Evolutionary conservation across 2,329 filamentous ascomycete species (phyloP).

Genomic region (Gnomoniopsis smithogilvyi): DNA sequence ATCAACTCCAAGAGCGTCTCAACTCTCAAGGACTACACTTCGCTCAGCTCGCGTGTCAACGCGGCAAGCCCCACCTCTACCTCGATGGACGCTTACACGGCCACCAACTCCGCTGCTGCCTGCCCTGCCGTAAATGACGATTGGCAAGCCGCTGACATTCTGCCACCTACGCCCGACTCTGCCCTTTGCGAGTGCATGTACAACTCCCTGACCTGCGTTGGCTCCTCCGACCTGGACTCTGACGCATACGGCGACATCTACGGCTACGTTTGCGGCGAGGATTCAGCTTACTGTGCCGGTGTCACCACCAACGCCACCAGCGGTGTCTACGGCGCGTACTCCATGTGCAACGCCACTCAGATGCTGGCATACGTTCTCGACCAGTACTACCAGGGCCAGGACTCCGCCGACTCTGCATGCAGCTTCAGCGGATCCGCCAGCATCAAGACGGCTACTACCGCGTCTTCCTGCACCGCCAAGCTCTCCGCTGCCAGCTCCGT

Average conservation of each 20-base stretch:
- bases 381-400: slow-evolving; percentile 63
- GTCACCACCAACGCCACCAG: slow-evolving; percentile 65
- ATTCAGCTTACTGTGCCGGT: slow-evolving; percentile 57
- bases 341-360: slow-evolving; percentile 69
- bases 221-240: slow-evolving; percentile 53
- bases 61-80: slow-evolving; percentile 65
- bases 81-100: slow-evolving; percentile 64
- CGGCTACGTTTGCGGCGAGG: slow-evolving; percentile 64
- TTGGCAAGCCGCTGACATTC: slow-evolving; percentile 69
- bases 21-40: slow-evolving; percentile 71
- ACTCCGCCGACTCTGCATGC: slow-evolving; percentile 57
- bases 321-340: slow-evolving; percentile 73
- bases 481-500: slow-evolving; percentile 61
- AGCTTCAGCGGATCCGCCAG: slow-evolving; percentile 66
- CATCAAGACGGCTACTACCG: slow-evolving; percentile 34
- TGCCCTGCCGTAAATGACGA: slow-evolving; percentile 65
- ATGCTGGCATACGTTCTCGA: slow-evolving; percentile 74
- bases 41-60: slow-evolving; percentile 67
- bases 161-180: slow-evolving; percentile 80
- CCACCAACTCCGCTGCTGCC: slow-evolving; percentile 65
- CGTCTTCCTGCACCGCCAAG: slow-evolving; percentile 53
- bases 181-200: slow-evolving; percentile 85
- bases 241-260: slow-evolving; percentile 69
- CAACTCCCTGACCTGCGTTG: slow-evolving; percentile 67
- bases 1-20: slow-evolving; percentile 52